These are phyloP conservation scores for Rhizopogon roseolus DNA, from an alignment of 768 basidiomycete genomes.

Conservation along the genomic window DNA sequence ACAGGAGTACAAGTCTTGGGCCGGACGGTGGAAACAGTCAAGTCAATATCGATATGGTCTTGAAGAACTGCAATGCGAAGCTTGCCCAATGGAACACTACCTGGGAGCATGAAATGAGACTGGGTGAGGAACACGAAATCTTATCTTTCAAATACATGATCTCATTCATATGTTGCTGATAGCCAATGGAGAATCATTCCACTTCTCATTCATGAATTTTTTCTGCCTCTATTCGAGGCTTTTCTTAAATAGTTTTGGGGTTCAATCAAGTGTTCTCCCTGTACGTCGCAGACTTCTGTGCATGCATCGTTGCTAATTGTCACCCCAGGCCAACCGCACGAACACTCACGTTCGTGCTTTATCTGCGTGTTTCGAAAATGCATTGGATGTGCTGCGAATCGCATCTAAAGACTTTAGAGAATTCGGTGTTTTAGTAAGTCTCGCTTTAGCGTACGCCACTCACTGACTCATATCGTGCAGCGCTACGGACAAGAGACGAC, in stretches of 20 bases:
- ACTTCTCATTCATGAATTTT: conserved; percentile 67
- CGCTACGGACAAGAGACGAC: conserved; percentile 83
- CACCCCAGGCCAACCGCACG: conserved; percentile 47
- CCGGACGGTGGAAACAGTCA: conserved; percentile 46
- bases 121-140: conserved; percentile 37
- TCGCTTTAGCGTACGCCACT: neutral
- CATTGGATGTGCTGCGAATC: conserved; percentile 64
- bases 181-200: conserved; percentile 75
- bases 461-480: conserved; percentile 31
- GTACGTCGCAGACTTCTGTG: conserved; percentile 32
- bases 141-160: neutral
- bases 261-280: conserved; percentile 56
- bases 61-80: conserved; percentile 68
- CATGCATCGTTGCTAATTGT: neutral
- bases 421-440: conserved; percentile 67
- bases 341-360: conserved; percentile 65
- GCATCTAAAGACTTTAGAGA: conserved; percentile 69
- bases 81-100: conserved; percentile 66
- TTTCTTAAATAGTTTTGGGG: conserved; percentile 82
- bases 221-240: conserved; percentile 77
- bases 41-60: conserved; percentile 67
- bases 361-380: conserved; percentile 69
- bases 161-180: conserved; percentile 10
- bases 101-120: conserved; percentile 72
- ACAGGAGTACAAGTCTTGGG: conserved; percentile 35